Percentiles rank a stretch among this genome's conserved stretches.
These are phyloP conservation scores for Beauveria sp. DNA, from an alignment of 2,329 filamentous ascomycete genomes.

Conservation along the genomic window DNA sequence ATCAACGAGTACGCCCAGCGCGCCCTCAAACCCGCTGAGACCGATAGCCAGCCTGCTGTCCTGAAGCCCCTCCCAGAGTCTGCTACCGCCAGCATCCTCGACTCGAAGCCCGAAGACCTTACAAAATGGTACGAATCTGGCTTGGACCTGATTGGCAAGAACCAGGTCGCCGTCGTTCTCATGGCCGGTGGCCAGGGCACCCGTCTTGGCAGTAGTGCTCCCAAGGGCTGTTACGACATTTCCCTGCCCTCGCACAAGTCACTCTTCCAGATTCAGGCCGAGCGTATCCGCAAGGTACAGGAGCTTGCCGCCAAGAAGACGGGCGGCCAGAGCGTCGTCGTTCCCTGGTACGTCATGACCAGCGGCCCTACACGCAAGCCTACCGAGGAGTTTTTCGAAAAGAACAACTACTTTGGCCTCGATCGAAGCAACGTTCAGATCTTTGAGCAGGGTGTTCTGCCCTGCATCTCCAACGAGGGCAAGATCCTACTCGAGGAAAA, in stretches of 20 bases:
- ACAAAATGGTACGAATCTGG: constrained; percentile 77
- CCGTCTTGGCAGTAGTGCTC: constrained; percentile 83
- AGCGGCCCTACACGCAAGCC: constrained; percentile 86
- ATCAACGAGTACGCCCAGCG: constrained; percentile 82
- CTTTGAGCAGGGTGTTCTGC: constrained; percentile 94
- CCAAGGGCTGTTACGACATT: constrained; percentile 97
- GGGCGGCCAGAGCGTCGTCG: constrained; percentile 47
- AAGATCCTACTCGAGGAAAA: constrained; percentile 94
- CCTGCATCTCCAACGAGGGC: constrained; percentile 94
- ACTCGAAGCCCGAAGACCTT: constrained; percentile 72
- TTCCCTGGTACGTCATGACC: constrained; percentile 99
- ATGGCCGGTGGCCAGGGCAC: constrained; percentile 98
- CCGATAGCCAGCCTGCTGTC: constrained; percentile 44
- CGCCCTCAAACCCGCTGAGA: constrained; percentile 69
- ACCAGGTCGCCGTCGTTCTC: constrained; percentile 77
- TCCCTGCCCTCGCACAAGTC: constrained; percentile 88
- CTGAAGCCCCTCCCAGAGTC: constrained; percentile 85
- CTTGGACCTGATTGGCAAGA: constrained; percentile 70
- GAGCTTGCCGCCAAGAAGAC: constrained; percentile 66
- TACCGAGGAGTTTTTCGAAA: constrained; percentile 87
- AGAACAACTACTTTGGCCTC: constrained; percentile 87
- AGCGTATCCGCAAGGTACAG: constrained; percentile 84
- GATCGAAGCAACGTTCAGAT: constrained; percentile 78
- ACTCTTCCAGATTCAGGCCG: constrained; percentile 94
- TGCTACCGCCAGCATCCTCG: constrained; percentile 83